Conservation (phyloP, 495 filamentous ascomycete species). For the Daldinia vernicosa region DNA sequence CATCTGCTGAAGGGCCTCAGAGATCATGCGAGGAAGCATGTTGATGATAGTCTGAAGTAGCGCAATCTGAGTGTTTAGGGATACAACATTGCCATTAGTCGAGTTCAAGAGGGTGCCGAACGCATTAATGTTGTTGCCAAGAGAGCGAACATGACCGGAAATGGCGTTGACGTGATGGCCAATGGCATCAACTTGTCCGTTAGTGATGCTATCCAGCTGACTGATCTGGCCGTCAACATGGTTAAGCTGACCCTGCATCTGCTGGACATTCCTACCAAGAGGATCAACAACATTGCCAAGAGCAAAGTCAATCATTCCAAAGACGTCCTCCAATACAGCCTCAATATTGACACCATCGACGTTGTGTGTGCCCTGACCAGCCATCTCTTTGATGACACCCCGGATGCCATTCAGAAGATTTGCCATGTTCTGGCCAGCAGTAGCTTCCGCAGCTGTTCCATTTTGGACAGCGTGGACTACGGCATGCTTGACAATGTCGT, state of each 20-base stretch:
- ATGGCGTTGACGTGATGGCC: no score
- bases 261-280: not conserved
- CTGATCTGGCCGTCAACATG: conserved; percentile 25
- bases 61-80: conserved; percentile 29
- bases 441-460: no score
- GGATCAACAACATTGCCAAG: not conserved
- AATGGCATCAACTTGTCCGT: no score
- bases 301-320: conserved; percentile 32
- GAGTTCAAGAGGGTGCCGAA: conserved; percentile 42
- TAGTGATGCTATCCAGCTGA: no score
- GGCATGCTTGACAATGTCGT: conserved; percentile 44
- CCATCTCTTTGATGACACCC: conserved; percentile 28
- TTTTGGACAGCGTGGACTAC: no score
- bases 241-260: conserved; percentile 19
- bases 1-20: conserved; percentile 2
- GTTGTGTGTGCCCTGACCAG: conserved; percentile 8
- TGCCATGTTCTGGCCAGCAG: conserved; percentile 26
- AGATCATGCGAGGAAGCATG: conserved; percentile 40
- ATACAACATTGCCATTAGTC: conserved; percentile 41
- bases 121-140: conserved; percentile 42
- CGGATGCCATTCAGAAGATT: conserved; percentile 34
- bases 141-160: conserved; percentile 42
- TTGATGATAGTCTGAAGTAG: conserved; percentile 42
- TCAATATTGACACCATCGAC: conserved; percentile 26
- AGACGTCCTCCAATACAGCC: conserved; percentile 37